Base-by-base conservation (phyloP, 1,284 basidiomycete genomes). In the Mycosarcoma maydis region DNA sequence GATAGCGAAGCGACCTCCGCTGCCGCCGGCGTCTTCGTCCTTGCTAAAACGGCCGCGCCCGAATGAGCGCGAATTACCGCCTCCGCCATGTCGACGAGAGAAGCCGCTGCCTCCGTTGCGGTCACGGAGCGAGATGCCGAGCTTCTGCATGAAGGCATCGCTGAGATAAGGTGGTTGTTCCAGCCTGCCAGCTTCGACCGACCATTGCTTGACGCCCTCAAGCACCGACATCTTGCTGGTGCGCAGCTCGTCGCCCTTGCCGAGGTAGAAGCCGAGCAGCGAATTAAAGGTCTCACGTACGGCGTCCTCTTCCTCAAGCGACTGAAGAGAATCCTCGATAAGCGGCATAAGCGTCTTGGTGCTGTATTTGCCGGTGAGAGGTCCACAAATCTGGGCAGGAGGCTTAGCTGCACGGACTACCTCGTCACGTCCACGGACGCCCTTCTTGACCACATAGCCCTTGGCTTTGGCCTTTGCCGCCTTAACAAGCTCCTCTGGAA, bases 201-300 rank as follows among this genome's bases (percentile, higher is more conserved):
- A 24, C 74, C 74, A 76, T 17, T 54, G 45, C 57, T 69, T 73
- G 48, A 76, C 46, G 10, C 68, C 74, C 2, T 74, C 52, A 32
- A 73, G 29, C 11, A 73, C 19, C 34, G 32, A 39, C 43, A 38
- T 57, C 51, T 71, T 66, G 47, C 23, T 60, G 29, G 57, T 58
- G 29, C 67, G 67, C 9, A 76, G 55, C 33, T 66, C 72, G n/a
- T 50, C 44, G n/a, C 49, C 40, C 19, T 46, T 48, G 38, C 62
- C 55, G 7, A 56, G 20, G 50, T 80, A 80, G 64, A 61, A 77
- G 42, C 76, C 76, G 8, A 77, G 67, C 37, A 75, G 43, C 55
- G 43, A 67, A 40, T 48, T 53, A 45, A 55, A 66, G 0, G 51
- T 37, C 36, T 61, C 65, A 40, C 60, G 64, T 37, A 54, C 51